A percentile compares a stretch with the other conserved stretches of the same genome.
Evolutionary conservation across 108 stramenopile genomes (phyloP).

Genomic region (Parietichytrium sp.): DNA sequence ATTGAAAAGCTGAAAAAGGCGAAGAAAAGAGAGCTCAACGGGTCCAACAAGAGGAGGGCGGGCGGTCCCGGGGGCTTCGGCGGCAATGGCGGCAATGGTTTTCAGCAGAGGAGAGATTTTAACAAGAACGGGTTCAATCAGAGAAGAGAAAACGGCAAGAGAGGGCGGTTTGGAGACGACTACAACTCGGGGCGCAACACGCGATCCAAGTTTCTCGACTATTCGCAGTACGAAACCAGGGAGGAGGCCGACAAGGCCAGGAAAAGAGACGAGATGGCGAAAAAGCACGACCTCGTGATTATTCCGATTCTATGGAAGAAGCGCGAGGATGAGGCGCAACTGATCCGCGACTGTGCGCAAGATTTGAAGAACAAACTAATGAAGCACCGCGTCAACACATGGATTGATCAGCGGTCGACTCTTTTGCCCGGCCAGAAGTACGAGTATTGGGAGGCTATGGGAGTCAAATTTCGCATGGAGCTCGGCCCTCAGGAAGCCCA

Average conservation of each 20-base stretch:
- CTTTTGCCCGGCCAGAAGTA: conserved; percentile 34
- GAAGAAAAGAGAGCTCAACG: not conserved
- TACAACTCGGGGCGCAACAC: not conserved
- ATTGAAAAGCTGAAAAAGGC: not conserved
- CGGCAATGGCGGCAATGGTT: not conserved
- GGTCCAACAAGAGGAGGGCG: not conserved
- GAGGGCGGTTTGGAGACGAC: not conserved
- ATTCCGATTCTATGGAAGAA: conserved; percentile 29
- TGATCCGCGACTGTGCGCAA: conserved; percentile 13
- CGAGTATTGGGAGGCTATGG: conserved; percentile 31
- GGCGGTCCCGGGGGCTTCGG: not conserved
- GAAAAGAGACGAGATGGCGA: conserved; percentile 4
- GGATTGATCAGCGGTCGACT: conserved; percentile 31
- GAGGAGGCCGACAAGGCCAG: conserved; percentile 16
- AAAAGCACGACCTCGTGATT: conserved; percentile 27
- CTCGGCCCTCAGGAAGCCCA: not conserved
- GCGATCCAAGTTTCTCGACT: conserved; percentile 24
- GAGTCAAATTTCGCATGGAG: conserved; percentile 24
- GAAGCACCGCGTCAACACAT: conserved; percentile 36
- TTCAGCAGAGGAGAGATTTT: too few relatives aligned
- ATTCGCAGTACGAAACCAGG: too few relatives aligned
- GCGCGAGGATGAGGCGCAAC: not conserved
- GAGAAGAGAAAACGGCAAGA: not conserved
- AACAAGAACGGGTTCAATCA: not conserved
- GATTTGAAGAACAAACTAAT: conserved; percentile 23